These are phyloP conservation scores for Acrocalymma vagum DNA, from an alignment of 2,329 filamentous ascomycete species.

Conservation along the genomic window DNA sequence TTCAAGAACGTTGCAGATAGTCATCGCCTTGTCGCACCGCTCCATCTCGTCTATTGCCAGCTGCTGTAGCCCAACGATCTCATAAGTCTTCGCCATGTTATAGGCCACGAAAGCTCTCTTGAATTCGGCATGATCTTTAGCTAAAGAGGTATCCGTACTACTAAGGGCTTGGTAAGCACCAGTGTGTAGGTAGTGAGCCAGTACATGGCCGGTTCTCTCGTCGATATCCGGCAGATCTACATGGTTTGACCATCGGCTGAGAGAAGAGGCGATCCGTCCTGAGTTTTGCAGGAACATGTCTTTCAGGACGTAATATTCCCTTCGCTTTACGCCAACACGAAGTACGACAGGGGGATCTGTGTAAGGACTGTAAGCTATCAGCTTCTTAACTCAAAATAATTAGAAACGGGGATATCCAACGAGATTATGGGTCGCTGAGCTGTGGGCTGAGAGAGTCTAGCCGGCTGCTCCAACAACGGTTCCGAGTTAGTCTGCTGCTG, in stretches of 20 bases:
- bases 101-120: conserved; percentile 1
- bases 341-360: conserved; percentile 2
- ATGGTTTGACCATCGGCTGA: background rate
- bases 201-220: conserved; percentile 22
- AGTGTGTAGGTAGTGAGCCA: conserved; percentile 36
- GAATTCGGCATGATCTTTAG: no score
- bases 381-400: background rate
- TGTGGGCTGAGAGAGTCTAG: conserved; percentile 1
- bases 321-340: conserved; percentile 2
- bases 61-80: conserved; percentile 2
- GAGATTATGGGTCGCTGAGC: conserved; percentile 5
- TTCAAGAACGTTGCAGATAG: background rate
- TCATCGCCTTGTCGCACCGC: background rate
- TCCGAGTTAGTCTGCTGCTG: background rate
- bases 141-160: no score
- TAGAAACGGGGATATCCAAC: conserved; percentile 3
- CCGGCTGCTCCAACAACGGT: background rate
- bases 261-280: no score
- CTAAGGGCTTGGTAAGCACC: conserved; percentile 37
- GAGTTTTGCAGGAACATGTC: no score
- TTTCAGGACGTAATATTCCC: background rate
- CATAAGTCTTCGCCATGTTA: background rate
- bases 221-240: conserved; percentile 21
- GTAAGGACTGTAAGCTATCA: conserved; percentile 8
- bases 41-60: conserved; percentile 8